phyloP scores from a whole-genome alignment of 2,329 filamentous ascomycete genomes.

The Alternaria hordeiaustralica region DNA sequence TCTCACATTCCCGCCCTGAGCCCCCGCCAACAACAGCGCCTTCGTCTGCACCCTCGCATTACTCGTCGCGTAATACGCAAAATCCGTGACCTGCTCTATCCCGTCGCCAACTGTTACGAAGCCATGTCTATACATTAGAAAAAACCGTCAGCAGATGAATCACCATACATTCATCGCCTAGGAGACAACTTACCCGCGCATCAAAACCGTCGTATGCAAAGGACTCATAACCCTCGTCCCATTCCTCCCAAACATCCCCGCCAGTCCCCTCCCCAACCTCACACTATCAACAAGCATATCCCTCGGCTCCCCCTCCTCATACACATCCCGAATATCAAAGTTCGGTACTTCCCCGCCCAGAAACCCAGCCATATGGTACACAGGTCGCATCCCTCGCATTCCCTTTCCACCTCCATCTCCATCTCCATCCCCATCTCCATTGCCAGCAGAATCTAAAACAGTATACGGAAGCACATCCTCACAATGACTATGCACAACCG shows the following conservation, averaged over 20 bases:
- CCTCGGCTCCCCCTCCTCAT: constrained; percentile 15
- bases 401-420: no score
- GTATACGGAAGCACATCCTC: constrained; percentile 52
- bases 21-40: constrained; percentile 31
- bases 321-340: constrained; percentile 31
- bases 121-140: constrained; percentile 34
- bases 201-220: constrained; percentile 35
- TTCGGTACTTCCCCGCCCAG: constrained; percentile 29
- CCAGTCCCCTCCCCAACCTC: constrained; percentile 28
- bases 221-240: constrained; percentile 25
- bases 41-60: constrained; percentile 48
- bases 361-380: constrained; percentile 49
- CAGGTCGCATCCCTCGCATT: no score
- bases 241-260: constrained; percentile 27
- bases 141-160: not conserved
- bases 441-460: not conserved
- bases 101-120: constrained; percentile 44
- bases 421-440: no score
- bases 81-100: constrained; percentile 49
- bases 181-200: constrained; percentile 38
- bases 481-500: constrained; percentile 53
- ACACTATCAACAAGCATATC: constrained; percentile 35
- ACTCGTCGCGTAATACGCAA: constrained; percentile 45
- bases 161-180: not conserved
- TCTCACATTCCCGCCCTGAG: constrained; percentile 17